A percentile compares a stretch with the other conserved stretches of the same genome.
Conservation (phyloP, 345 rosid species). For the Hevea brasiliensis region DNA sequence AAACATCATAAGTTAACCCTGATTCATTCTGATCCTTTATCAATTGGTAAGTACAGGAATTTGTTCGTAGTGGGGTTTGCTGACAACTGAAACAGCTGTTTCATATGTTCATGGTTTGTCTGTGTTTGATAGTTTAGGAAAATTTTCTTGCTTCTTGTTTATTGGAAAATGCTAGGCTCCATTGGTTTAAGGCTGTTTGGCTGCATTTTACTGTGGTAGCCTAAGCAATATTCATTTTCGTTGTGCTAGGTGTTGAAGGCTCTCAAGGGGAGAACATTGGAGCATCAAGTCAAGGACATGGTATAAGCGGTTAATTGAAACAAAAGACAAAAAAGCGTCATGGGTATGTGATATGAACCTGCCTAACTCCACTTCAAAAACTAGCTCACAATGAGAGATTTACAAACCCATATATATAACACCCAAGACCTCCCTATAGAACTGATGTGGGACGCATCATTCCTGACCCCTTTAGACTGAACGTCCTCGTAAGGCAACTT, state of each 20-base stretch:
- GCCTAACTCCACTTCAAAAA: no score
- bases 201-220: background rate
- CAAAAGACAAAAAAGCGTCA: conserved; percentile 71
- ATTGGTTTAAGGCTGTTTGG: background rate
- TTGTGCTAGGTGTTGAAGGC: conserved; percentile 25
- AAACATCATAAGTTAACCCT: no score
- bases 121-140: background rate
- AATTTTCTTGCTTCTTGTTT: background rate
- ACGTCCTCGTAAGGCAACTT: no score
- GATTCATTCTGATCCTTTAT: background rate
- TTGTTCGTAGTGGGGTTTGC: background rate
- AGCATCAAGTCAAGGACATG: conserved; percentile 25
- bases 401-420: no score
- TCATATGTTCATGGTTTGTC: background rate
- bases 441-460: no score
- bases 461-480: no score
- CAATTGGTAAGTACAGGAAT: background rate
- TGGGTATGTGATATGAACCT: no score
- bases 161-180: background rate
- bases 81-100: background rate
- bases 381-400: no score
- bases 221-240: background rate
- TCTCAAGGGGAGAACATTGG: conserved; percentile 21
- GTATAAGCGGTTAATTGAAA: conserved; percentile 59
- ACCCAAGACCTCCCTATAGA: no score